Base-by-base conservation (phyloP, 1,284 basidiomycete genomes). In the Golubevia pallescens region DNA sequence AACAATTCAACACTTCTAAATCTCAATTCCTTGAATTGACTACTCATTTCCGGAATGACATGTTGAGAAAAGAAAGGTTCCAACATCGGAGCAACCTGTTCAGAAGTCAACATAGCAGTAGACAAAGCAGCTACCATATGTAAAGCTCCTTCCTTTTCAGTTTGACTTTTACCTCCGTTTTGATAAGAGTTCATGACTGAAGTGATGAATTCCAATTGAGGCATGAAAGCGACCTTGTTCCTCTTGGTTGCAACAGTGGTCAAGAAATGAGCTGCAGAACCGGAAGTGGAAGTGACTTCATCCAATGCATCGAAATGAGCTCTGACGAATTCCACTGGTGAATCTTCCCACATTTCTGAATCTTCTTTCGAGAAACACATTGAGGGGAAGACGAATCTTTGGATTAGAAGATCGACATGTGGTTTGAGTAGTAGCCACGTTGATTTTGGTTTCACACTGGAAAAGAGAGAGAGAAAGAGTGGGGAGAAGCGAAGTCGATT, bases 381-480 rank as follows among this genome's bases (percentile, higher is more conserved):
- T 6, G 73, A 70, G 20, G 81, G 81, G 69, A 81, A 81, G 63
- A 80, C 76, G 58, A 83, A 80, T n/a, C 65, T 62, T 65, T 80
- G 70, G 6, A 78, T 71, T 16, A 84, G 68, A 38, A 70, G 66
- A 13, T 69, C 63, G 6, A 80, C 75, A 57, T 81, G 77, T 7
- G 81, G 81, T 63, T 82, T 82, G 62, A 84, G 73, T 7, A 74
- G 69, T 16, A 70, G 58, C 81, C 81, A 84, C 24, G 80, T 83
- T 8, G 79, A 68, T 67, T 83, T 84, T 54, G 80, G 75, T 69
- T 78, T 78, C 66, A 84, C 67, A 61, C 77, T 60, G 56, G 19
- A 19, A 58, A 56, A 10, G 20, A 21, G 10, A 10, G 24, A 28
- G 3, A 10, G 10, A 4, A 21, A 56, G 24, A 10, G 10, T 3